Conservation (phyloP, 1,139 yeast genomes). For the Candida sojae region DNA sequence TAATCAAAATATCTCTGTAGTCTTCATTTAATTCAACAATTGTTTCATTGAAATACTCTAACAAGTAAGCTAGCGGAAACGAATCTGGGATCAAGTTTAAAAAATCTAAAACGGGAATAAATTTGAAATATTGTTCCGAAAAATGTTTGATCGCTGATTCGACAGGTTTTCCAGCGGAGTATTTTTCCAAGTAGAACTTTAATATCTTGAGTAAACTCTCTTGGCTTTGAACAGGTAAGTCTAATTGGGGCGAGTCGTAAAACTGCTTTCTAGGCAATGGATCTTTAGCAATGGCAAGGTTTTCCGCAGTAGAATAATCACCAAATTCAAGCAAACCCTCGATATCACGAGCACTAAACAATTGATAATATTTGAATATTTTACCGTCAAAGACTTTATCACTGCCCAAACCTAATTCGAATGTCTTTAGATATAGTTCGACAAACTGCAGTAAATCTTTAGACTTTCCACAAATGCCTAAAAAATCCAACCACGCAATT, state of each 20-base stretch:
- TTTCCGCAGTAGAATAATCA: constrained; percentile 41
- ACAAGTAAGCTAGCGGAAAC: constrained; percentile 34
- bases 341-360: constrained; percentile 4
- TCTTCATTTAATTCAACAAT: constrained; percentile 23
- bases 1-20: constrained; percentile 21
- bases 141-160: constrained; percentile 33
- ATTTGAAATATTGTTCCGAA: constrained; percentile 23
- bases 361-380: constrained; percentile 13
- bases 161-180: constrained; percentile 14
- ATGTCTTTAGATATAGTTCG: constrained; percentile 33
- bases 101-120: constrained; percentile 27
- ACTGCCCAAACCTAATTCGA: constrained; percentile 20
- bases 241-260: constrained; percentile 15
- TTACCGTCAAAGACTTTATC: not conserved
- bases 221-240: not conserved
- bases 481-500: constrained; percentile 38
- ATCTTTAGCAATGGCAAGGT: constrained; percentile 23
- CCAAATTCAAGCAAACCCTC: constrained; percentile 13
- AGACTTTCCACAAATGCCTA: constrained; percentile 24
- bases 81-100: constrained; percentile 31
- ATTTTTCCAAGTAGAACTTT: constrained; percentile 21
- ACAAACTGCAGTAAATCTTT: constrained; percentile 32
- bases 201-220: constrained; percentile 20
- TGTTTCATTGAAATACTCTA: constrained; percentile 25
- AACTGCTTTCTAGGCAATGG: constrained; percentile 24